Conservation (phyloP, 768 basidiomycete genomes). For the Kondoa malvinella region DNA sequence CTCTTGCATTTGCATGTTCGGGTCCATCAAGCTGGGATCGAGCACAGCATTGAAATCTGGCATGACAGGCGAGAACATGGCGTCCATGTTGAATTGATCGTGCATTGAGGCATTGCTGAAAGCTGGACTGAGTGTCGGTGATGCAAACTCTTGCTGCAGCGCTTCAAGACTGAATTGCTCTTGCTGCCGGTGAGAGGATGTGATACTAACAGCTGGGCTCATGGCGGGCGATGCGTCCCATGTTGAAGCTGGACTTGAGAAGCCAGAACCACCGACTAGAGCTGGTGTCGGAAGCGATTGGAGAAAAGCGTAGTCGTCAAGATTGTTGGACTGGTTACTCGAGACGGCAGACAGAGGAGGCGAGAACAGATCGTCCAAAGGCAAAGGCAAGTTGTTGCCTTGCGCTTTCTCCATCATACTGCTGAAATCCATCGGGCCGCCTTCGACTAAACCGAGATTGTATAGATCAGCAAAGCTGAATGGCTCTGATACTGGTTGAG, state of each 20-base stretch:
- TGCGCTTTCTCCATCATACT: neutral
- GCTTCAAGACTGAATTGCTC: neutral
- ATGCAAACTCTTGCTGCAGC: too few relatives aligned
- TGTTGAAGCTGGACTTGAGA: neutral
- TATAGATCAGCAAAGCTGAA: constrained; percentile 24
- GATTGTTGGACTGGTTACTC: neutral
- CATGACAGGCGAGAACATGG: neutral
- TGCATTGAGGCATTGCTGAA: neutral
- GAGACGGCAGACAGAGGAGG: neutral
- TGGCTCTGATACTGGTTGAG: constrained; percentile 12
- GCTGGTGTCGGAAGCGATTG: neutral
- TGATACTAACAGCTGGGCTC: neutral
- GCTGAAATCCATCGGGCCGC: neutral
- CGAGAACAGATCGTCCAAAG: neutral
- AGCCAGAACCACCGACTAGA: neutral
- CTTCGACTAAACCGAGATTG: constrained; percentile 19
- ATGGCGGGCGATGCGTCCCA: neutral
- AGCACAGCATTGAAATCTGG: neutral
- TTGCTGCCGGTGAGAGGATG: neutral
- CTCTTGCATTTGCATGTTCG: neutral
- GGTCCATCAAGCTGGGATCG: neutral
- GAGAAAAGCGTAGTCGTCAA: neutral
- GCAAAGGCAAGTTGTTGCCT: neutral
- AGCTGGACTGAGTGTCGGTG: neutral
- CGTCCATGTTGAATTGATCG: neutral